These are phyloP conservation scores for Sarocladiaceae sp. DNA, from an alignment of 2,329 filamentous ascomycete genomes.

Conservation along the genomic window DNA sequence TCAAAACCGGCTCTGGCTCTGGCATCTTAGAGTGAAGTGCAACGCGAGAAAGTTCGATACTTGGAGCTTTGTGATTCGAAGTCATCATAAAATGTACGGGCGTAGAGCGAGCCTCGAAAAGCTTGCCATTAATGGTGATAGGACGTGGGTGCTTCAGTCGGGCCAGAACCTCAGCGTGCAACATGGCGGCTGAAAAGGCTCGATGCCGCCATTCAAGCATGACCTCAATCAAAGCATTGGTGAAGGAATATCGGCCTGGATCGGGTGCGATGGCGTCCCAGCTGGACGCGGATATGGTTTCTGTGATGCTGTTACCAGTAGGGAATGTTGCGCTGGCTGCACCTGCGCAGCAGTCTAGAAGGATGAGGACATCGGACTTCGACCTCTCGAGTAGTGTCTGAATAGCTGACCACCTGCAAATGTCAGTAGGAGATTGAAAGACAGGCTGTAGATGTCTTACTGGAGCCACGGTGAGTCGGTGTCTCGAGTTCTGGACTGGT, in stretches of 20 bases:
- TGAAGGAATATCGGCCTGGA: conserved; percentile 56
- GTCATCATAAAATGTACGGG: conserved; percentile 63
- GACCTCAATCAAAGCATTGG: conserved; percentile 54
- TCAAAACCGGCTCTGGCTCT: neutral
- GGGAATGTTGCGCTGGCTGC: conserved; percentile 57
- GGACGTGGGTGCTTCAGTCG: conserved; percentile 56
- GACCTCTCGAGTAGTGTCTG: conserved; percentile 56
- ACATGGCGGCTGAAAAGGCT: conserved; percentile 55
- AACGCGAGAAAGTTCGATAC: conserved; percentile 48
- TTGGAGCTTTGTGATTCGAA: conserved; percentile 53
- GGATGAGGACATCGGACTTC: conserved; percentile 52
- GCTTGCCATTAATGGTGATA: conserved; percentile 52
- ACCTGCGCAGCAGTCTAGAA: conserved; percentile 56
- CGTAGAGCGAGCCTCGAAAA: conserved; percentile 54
- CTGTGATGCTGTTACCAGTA: conserved; percentile 54
- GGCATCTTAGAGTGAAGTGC: neutral
- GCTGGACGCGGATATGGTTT: conserved; percentile 58
- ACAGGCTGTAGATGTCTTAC: conserved; percentile 27
- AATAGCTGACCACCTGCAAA: conserved; percentile 51
- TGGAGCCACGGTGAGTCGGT: conserved; percentile 52
- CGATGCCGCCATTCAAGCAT: conserved; percentile 52
- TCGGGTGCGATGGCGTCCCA: conserved; percentile 59
- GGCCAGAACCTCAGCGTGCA: conserved; percentile 57
- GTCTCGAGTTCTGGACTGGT: conserved; percentile 35
- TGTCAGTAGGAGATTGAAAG: neutral